Evolutionary conservation across 1,284 basidiomycete genomes (phyloP).

Genomic region (Ganoderma leucocontextum): DNA sequence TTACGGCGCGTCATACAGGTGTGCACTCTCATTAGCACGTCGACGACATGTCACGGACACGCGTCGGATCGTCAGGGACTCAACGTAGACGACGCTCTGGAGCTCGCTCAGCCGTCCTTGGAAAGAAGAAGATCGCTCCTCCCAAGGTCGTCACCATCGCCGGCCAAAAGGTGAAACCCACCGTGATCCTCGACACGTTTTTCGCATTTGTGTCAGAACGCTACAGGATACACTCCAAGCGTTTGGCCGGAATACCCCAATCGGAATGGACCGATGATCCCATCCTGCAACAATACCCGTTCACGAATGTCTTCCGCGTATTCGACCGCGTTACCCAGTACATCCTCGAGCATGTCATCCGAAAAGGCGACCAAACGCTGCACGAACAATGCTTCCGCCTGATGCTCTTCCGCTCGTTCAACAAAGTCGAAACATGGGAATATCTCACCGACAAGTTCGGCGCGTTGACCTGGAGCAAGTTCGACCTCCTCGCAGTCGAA

Average conservation of each 20-base stretch:
- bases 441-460: conserved; percentile 45
- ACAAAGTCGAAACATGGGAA: conserved; percentile 52
- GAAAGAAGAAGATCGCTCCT: conserved; percentile 18
- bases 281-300: conserved; percentile 45
- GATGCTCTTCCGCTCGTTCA: conserved; percentile 53
- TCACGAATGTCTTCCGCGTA: conserved; percentile 54
- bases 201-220: conserved; percentile 49
- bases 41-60: conserved; percentile 22
- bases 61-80: conserved; percentile 2
- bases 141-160: conserved; percentile 39
- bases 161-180: conserved; percentile 38
- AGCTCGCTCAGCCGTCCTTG: conserved; percentile 5
- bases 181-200: conserved; percentile 44
- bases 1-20: neutral
- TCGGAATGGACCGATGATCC: conserved; percentile 49
- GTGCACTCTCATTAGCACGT: neutral
- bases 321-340: conserved; percentile 53
- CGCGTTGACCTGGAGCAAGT: conserved; percentile 45
- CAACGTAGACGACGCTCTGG: neutral
- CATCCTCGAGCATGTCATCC: conserved; percentile 49
- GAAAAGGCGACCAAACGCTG: conserved; percentile 45
- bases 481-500: conserved; percentile 46
- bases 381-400: conserved; percentile 52
- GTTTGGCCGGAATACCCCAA: conserved; percentile 40
- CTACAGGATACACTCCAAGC: conserved; percentile 44